Evolutionary conservation across 1,139 yeast species (phyloP).

Genomic region (Trichomonascaceae sp.): DNA sequence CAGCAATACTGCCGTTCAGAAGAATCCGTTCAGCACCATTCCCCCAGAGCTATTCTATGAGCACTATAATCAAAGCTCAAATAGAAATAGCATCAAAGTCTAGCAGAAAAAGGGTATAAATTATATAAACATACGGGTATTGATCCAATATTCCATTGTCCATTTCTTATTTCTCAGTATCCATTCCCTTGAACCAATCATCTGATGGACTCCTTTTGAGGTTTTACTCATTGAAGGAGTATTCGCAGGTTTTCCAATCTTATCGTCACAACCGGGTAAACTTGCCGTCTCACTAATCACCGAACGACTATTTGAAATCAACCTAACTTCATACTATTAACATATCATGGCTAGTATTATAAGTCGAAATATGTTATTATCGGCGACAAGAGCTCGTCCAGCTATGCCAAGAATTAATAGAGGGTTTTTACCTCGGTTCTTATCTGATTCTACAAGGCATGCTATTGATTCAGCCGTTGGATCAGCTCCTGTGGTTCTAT

Average conservation of each 20-base stretch:
- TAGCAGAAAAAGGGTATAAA: background rate
- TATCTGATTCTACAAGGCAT: slow-evolving; percentile 70
- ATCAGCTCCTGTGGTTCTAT: slow-evolving; percentile 89
- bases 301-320: background rate
- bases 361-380: slow-evolving; percentile 1
- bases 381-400: slow-evolving; percentile 3
- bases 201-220: background rate
- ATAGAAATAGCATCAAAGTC: background rate
- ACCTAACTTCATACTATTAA: background rate
- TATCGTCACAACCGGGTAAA: background rate
- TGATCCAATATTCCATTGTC: no score
- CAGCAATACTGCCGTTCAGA: background rate
- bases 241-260: background rate
- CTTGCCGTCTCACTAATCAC: background rate
- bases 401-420: background rate
- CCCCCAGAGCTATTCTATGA: background rate
- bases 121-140: no score
- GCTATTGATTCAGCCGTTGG: slow-evolving; percentile 82
- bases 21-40: background rate
- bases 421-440: slow-evolving; percentile 39
- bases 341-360: background rate
- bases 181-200: background rate
- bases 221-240: no score
- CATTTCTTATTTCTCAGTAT: background rate
- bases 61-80: background rate